Evolutionary conservation across 306 rosid species (phyloP).

Genomic region (Gastrolobium villosum): DNA sequence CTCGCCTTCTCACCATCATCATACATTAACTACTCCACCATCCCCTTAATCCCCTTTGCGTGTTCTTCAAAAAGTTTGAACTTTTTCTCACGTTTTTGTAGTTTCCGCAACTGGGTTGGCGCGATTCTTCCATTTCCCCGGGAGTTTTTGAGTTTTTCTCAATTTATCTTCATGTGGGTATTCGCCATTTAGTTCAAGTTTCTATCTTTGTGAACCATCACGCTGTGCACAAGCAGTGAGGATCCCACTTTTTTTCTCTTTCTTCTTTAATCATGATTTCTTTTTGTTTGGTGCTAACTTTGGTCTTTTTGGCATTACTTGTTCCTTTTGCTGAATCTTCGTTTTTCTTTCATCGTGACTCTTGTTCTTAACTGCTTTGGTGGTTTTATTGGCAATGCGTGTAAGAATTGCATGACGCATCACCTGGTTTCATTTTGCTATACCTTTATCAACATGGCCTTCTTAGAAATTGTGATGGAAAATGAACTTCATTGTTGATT

Average conservation of each 20-base stretch:
- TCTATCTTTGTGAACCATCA: conserved; percentile 42
- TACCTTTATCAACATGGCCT: background rate
- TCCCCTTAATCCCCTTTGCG: conserved; percentile 59
- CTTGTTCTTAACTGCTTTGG: background rate
- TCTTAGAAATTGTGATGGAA: conserved; percentile 2
- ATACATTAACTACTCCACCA: conserved; percentile 24
- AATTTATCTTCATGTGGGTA: conserved; percentile 40
- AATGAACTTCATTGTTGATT: conserved; percentile 9
- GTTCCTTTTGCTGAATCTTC: conserved; percentile 29
- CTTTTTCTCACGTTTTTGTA: conserved; percentile 44
- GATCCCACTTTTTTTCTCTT: background rate
- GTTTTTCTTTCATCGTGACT: conserved; percentile 10
- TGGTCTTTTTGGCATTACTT: conserved; percentile 15
- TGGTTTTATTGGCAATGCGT: background rate
- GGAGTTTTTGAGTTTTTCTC: conserved; percentile 8
- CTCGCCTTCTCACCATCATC: conserved; percentile 38
- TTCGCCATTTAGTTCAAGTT: conserved; percentile 38
- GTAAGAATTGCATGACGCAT: conserved; percentile 36
- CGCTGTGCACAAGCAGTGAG: conserved; percentile 36
- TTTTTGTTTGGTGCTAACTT: conserved; percentile 1
- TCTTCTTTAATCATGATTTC: conserved; percentile 17
- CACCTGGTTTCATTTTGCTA: conserved; percentile 36
- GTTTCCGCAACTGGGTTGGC: conserved; percentile 7
- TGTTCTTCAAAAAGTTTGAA: conserved; percentile 61
- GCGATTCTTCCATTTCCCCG: conserved; percentile 5